Conservation (phyloP, 2,329 filamentous ascomycete genomes). For the Penicillium brevicompactum region DNA sequence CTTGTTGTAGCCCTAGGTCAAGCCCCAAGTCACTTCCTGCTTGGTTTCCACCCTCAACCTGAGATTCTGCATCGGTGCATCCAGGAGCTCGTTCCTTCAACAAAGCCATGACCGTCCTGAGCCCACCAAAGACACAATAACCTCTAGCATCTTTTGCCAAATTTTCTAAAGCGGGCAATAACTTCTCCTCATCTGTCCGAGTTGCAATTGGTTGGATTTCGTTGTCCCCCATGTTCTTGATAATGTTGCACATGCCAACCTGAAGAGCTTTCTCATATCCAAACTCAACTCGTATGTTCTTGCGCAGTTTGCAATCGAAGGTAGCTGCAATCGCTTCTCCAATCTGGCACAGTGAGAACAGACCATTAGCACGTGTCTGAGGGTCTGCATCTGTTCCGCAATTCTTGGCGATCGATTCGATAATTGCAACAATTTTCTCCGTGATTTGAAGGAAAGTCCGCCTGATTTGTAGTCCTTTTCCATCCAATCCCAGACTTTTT, state of each 20-base stretch:
- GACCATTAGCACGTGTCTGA: constrained; percentile 16
- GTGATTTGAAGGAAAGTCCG: constrained; percentile 7
- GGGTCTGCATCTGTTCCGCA: constrained; percentile 6
- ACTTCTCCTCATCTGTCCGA: not conserved
- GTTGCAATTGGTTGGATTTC: constrained; percentile 1
- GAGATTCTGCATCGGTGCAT: no score
- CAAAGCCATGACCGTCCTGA: not conserved
- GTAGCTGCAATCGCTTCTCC: constrained; percentile 15
- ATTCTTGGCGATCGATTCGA: constrained; percentile 1
- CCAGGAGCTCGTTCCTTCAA: no score
- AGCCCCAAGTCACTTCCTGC: no score
- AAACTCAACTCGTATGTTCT: constrained; percentile 9
- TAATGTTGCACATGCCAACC: constrained; percentile 14
- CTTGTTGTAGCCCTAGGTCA: no score
- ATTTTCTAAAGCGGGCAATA: constrained; percentile 10
- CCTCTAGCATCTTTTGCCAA: not conserved
- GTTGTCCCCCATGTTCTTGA: constrained; percentile 8
- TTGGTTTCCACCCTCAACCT: no score
- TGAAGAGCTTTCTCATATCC: not conserved
- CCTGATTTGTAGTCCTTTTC: constrained; percentile 14
- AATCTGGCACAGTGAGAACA: constrained; percentile 19
- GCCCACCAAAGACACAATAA: constrained; percentile 3
- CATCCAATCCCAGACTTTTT: constrained; percentile 7
- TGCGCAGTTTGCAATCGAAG: constrained; percentile 15
- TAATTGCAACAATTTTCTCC: not conserved